phyloP scores from a whole-genome alignment of 768 basidiomycete species.

The Pleurotus cornucopiae region DNA sequence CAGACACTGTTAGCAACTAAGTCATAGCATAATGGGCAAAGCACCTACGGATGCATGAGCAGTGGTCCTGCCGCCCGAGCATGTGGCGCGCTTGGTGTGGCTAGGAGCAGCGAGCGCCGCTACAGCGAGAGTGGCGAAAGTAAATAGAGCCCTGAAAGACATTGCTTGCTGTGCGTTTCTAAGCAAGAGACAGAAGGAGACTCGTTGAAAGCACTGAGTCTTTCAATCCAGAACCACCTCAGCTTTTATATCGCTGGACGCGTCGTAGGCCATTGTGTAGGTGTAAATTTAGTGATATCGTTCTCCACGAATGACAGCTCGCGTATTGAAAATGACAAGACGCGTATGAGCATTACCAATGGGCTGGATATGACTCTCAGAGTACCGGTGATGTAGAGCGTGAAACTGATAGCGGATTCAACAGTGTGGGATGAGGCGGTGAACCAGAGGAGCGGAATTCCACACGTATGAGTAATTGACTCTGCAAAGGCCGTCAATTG shows the following conservation, averaged over 20 bases:
- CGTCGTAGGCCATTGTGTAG: background rate
- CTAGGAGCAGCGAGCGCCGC: constrained; percentile 46
- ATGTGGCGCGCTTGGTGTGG: constrained; percentile 22
- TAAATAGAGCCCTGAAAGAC: constrained; percentile 4
- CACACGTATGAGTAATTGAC: background rate
- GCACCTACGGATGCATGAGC: constrained; percentile 10
- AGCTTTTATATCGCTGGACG: constrained; percentile 5
- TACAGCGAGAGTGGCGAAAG: constrained; percentile 5
- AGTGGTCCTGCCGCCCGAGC: constrained; percentile 16
- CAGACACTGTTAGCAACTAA: background rate
- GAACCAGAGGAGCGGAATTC: constrained; percentile 3
- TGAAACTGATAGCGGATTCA: background rate
- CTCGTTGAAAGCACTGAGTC: constrained; percentile 6
- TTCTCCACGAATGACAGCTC: constrained; percentile 3
- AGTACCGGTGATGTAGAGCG: background rate
- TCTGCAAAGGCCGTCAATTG: background rate
- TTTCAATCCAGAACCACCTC: background rate
- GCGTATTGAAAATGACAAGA: background rate
- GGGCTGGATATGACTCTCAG: background rate
- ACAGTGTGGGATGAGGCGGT: background rate
- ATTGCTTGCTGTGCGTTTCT: background rate
- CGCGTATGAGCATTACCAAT: background rate
- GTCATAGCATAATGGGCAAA: background rate
- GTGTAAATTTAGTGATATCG: background rate
- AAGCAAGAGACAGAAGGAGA: background rate